Evolutionary conservation across 2,329 filamentous ascomycete genomes (phyloP).

Genomic region (Trichophyton rubrum): DNA sequence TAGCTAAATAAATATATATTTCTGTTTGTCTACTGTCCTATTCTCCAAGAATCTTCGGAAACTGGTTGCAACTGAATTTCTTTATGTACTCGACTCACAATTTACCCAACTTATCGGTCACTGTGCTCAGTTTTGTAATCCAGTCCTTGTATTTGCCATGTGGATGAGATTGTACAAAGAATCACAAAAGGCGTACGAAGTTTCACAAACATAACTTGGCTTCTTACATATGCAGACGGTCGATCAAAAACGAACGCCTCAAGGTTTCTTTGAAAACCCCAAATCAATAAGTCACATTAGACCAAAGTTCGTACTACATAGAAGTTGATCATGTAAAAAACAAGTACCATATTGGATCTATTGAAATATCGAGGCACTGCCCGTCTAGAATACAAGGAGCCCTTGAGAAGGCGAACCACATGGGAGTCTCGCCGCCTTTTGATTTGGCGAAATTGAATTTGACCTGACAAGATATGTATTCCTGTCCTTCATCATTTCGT

Average conservation of each 20-base stretch:
- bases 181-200: background rate
- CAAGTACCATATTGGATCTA: background rate
- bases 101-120: background rate
- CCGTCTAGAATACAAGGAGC: background rate
- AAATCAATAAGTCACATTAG: background rate
- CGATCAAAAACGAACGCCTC: background rate
- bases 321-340: background rate
- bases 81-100: too few species aligned
- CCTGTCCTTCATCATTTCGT: too few species aligned
- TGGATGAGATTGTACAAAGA: background rate
- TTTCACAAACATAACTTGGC: background rate
- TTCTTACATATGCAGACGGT: background rate
- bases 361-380: background rate
- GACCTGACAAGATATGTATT: too few species aligned
- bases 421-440: too few species aligned
- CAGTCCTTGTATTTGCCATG: background rate
- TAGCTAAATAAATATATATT: background rate
- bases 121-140: background rate
- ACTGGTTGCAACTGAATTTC: background rate
- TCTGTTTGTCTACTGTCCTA: background rate
- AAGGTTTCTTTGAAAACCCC: background rate
- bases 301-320: background rate
- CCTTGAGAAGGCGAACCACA: too few species aligned
- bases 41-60: background rate
- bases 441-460: too few species aligned